These are phyloP conservation scores for Solanum hybrid DNA, from an alignment of 305 asterid species.

Conservation along the genomic window DNA sequence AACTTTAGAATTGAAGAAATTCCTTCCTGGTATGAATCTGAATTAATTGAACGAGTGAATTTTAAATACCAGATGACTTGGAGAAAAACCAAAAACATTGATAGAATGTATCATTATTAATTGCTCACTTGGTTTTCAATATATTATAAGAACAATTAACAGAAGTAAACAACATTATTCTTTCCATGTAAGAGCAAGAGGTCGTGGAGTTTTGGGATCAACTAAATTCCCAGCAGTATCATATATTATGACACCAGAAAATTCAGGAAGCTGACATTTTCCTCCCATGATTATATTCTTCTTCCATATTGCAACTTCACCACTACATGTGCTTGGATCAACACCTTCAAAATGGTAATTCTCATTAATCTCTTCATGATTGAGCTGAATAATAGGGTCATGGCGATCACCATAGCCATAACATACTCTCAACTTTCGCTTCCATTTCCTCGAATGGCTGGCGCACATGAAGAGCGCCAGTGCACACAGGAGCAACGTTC, in stretches of 20 bases:
- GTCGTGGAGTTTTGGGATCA: constrained; percentile 29
- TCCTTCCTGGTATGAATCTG: not conserved
- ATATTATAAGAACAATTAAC: not conserved
- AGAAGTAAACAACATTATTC: not conserved
- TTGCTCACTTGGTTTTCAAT: not conserved
- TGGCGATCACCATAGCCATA: constrained; percentile 31
- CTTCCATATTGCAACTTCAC: constrained; percentile 65
- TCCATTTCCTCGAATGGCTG: constrained; percentile 40
- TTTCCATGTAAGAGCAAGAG: constrained; percentile 53
- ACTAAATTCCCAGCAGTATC: constrained; percentile 52
- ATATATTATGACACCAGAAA: constrained; percentile 78
- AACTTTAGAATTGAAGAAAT: not conserved
- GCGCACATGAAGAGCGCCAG: constrained; percentile 51
- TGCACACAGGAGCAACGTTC: constrained; percentile 40
- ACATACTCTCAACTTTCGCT: constrained; percentile 49
- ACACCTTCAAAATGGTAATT: constrained; percentile 34
- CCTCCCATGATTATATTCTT: constrained; percentile 92
- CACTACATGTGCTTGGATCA: constrained; percentile 40
- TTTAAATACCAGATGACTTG: not conserved
- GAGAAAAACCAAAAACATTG: not conserved
- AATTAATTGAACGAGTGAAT: not conserved
- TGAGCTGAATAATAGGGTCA: constrained; percentile 72
- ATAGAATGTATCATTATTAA: not conserved
- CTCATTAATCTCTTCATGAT: constrained; percentile 25
- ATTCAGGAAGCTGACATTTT: constrained; percentile 87